Percentiles rank a stretch among this genome's conserved stretches.
Evolutionary conservation across 2,329 filamentous ascomycete genomes (phyloP).

Genomic region (Trichophyton schoenleinii): DNA sequence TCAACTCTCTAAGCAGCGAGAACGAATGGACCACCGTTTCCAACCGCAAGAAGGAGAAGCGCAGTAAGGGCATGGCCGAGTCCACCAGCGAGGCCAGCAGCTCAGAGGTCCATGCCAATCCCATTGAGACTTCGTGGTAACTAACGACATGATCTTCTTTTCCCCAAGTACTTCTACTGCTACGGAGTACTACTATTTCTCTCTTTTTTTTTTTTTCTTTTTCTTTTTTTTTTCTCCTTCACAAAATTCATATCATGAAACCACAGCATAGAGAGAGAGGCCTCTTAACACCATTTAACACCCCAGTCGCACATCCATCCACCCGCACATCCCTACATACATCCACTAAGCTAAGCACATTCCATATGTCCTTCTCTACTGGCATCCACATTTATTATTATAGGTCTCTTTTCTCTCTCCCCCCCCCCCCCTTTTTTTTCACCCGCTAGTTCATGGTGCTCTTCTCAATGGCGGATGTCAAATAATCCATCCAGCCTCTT

Average conservation of each 20-base stretch:
- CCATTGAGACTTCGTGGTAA: not conserved
- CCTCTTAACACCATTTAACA: not conserved
- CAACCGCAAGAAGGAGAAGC: slow-evolving; percentile 45
- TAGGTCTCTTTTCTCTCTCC: not conserved
- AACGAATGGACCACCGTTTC: slow-evolving; percentile 50
- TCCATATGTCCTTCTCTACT: not conserved
- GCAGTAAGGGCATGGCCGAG: slow-evolving; percentile 32
- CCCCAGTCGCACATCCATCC: not conserved
- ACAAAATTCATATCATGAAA: not conserved
- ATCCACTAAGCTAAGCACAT: not conserved
- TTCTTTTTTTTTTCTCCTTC: not conserved
- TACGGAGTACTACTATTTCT: too few relatives aligned
- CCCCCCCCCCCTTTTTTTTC: not conserved
- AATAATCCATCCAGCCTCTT: not conserved
- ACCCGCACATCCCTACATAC: not conserved
- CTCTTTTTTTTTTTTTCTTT: not conserved
- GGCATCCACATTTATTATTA: not conserved
- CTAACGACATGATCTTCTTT: not conserved
- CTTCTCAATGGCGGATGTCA: not conserved
- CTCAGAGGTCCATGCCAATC: slow-evolving; percentile 3
- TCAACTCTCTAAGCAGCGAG: slow-evolving; percentile 36
- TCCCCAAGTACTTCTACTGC: not conserved
- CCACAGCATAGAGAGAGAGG: not conserved
- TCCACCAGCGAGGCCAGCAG: slow-evolving; percentile 32
- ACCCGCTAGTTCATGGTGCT: not conserved